These are phyloP conservation scores for Sugiyamaella mastotermitis DNA, from an alignment of 805 yeast genomes.

Conservation along the genomic window DNA sequence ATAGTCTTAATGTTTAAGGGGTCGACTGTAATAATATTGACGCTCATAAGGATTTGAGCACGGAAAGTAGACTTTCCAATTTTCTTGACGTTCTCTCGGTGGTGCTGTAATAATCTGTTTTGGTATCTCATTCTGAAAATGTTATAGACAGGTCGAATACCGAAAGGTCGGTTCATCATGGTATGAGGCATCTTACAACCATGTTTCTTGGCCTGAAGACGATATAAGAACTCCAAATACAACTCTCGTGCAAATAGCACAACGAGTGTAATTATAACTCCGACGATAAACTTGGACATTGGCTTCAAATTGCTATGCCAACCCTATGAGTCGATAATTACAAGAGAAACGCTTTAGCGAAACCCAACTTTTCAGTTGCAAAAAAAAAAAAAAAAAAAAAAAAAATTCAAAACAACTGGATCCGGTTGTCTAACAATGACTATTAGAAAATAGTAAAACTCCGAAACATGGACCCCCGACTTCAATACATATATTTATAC, in stretches of 20 bases:
- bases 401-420: no score
- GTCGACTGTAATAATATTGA: constrained; percentile 14
- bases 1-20: constrained; percentile 30
- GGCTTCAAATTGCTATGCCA: no score
- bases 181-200: constrained; percentile 6
- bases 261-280: no score
- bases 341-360: no score
- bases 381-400: no score
- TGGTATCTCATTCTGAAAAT: constrained; percentile 1
- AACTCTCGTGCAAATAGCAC: constrained; percentile 4
- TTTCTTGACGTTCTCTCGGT: neutral
- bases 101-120: neutral
- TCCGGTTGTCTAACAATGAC: no score
- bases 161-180: constrained; percentile 8
- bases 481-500: no score
- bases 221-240: constrained; percentile 4
- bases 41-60: constrained; percentile 2
- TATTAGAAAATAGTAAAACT: no score
- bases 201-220: constrained; percentile 5
- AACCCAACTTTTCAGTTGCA: no score
- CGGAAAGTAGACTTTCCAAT: constrained; percentile 2
- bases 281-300: no score
- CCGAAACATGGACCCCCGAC: no score
- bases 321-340: no score
- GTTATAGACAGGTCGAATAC: constrained; percentile 2